A percentile compares a stretch with the other conserved stretches of the same genome.
Evolutionary conservation across 495 filamentous ascomycete genomes (phyloP).

Genomic region (Opeltia flavorubescens): DNA sequence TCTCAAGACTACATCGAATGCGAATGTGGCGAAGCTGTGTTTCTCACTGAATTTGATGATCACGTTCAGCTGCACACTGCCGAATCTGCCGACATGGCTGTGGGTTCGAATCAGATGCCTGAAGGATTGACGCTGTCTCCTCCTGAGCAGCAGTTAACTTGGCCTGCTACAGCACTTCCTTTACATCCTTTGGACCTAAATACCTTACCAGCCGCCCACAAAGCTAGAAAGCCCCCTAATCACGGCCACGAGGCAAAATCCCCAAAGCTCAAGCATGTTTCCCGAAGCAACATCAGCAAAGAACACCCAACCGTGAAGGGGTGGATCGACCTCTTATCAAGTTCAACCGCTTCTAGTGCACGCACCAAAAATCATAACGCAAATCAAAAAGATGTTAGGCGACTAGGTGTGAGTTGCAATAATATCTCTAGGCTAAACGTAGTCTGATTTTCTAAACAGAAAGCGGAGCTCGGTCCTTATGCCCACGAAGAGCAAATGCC

Average conservation of each 20-base stretch:
- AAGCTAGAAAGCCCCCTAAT: no score
- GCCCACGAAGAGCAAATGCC: slow-evolving; percentile 87
- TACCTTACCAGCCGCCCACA: no score
- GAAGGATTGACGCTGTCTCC: no score
- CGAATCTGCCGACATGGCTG: slow-evolving; percentile 23
- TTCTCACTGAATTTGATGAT: slow-evolving; percentile 44
- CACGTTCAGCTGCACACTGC: slow-evolving; percentile 63
- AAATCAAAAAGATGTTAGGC: slow-evolving; percentile 7
- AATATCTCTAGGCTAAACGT: background rate
- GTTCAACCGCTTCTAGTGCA: background rate
- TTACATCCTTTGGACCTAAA: no score
- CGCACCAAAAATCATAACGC: slow-evolving; percentile 9
- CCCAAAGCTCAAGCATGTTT: background rate
- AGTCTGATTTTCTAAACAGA: slow-evolving; percentile 30
- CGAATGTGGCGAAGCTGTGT: slow-evolving; percentile 60
- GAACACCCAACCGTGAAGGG: slow-evolving; percentile 2
- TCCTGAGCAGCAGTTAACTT: no score
- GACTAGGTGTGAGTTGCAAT: slow-evolving; percentile 28
- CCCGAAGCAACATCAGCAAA: background rate
- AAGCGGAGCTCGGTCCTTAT: slow-evolving; percentile 65
- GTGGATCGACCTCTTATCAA: slow-evolving; percentile 2
- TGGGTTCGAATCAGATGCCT: slow-evolving; percentile 1
- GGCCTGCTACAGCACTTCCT: no score
- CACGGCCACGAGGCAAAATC: no score
- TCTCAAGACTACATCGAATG: slow-evolving; percentile 45